Evolutionary conservation across 805 yeast species (phyloP), one percentile per base, ranked within the genome.

Genomic region (Teunomyces atbi): DNA sequence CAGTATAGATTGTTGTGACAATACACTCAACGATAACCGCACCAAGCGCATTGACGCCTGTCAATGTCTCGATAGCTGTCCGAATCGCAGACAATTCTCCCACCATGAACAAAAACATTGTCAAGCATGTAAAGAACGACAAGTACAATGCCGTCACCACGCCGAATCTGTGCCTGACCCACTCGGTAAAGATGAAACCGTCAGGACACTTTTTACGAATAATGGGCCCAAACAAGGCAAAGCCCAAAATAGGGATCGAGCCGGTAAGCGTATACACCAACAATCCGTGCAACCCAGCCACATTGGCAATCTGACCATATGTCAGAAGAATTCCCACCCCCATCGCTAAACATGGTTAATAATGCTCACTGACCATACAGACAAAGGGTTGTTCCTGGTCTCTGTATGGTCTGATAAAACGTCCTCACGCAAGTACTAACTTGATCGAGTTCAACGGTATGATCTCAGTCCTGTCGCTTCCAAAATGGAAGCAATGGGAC

Each of bases 171-270:
- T 79, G 80, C 59, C 88, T 79, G n/a, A 89, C 92, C 97, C 97
- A 91, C 62, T 91, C 96, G 4, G 96, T 89, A 55, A 91, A 69
- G 21, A 91, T 90, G 62, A 91, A 91, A 2, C 97, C 97, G 6
- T 87, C 81, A 0, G 97, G 97, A 55, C 96, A 87, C 54, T 78
- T 77, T 48, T 72, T 77, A 53, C 96, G 74, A 48, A 91, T 83
- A 7, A 82, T 61, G 1, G 97, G 97, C 0, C 97, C 97, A 48
- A 87, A 67, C 44, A 78, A 77, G 0, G 94, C 88, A 71, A 91
- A 91, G n/a, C 88, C 65, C 49, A 87, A 73, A 67, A 91, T 84
- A 3, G 97, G 97, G 41, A 91, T 64, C 1, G 96, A 84, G 30
- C 96, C 94, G 13, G 85, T 69, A 10, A 89, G 53, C 1, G 90